Conservation (phyloP, 2,329 filamentous ascomycete genomes). For the Curvularia verruculosa region DNA sequence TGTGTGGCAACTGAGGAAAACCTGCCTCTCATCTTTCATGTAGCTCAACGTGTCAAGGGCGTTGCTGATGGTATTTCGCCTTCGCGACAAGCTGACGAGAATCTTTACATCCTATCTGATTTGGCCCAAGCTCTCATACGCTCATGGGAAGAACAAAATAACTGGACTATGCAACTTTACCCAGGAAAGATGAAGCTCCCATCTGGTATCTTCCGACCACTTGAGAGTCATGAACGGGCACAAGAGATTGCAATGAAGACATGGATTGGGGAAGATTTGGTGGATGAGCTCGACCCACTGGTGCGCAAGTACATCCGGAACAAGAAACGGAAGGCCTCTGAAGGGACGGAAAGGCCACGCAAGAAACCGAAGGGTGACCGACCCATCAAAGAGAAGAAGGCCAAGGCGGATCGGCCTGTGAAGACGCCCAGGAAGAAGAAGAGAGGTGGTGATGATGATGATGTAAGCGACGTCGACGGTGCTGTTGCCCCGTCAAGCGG, state of each 20-base stretch:
- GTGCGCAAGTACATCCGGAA: slow-evolving; percentile 73
- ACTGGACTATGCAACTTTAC: slow-evolving; percentile 85
- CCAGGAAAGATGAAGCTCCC: slow-evolving; percentile 82
- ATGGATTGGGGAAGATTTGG: slow-evolving; percentile 76
- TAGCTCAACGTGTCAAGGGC: slow-evolving; percentile 91
- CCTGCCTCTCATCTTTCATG: slow-evolving; percentile 84
- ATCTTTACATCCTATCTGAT: slow-evolving; percentile 86
- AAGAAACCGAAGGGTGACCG: slow-evolving; percentile 47
- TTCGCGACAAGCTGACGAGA: slow-evolving; percentile 62
- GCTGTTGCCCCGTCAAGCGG: slow-evolving; percentile 47
- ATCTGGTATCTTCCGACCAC: slow-evolving; percentile 73
- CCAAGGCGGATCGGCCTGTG: slow-evolving; percentile 35
- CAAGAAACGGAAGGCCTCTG: slow-evolving; percentile 53
- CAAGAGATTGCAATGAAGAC: slow-evolving; percentile 86
- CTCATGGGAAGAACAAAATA: slow-evolving; percentile 83
- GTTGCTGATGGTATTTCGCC: slow-evolving; percentile 77
- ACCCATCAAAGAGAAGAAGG: slow-evolving; percentile 39
- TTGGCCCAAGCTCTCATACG: slow-evolving; percentile 81
- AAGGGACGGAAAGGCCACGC: slow-evolving; percentile 34
- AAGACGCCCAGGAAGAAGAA: slow-evolving; percentile 50
- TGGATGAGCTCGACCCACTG: slow-evolving; percentile 76
- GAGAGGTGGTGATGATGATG: slow-evolving; percentile 38
- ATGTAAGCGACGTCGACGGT: slow-evolving; percentile 40
- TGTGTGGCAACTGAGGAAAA: slow-evolving; percentile 86
- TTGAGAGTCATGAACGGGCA: slow-evolving; percentile 78